phyloP scores from a whole-genome alignment of 805 yeast species.

The Yarrowia sp. region DNA sequence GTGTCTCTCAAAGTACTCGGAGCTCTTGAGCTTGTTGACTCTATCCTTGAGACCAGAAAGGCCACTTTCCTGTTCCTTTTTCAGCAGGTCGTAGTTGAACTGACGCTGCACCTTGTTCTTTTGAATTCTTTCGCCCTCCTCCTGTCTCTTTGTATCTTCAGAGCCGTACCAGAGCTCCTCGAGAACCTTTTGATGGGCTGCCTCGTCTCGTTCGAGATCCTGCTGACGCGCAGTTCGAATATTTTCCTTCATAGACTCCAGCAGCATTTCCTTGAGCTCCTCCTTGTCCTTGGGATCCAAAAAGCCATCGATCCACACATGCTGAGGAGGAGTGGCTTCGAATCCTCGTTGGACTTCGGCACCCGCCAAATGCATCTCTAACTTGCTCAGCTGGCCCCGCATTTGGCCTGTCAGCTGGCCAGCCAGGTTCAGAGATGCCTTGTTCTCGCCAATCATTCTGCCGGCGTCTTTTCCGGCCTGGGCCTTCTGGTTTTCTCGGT shows the following conservation, averaged over 20 bases:
- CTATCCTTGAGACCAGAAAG: not conserved
- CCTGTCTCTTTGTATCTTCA: conserved; percentile 17
- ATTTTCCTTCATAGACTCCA: not conserved
- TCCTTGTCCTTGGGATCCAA: conserved; percentile 33
- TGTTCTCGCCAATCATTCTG: conserved; percentile 12
- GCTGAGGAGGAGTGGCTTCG: conserved; percentile 7
- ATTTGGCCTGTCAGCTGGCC: conserved; percentile 6
- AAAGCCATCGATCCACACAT: conserved; percentile 22
- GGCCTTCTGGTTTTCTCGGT: conserved; percentile 9
- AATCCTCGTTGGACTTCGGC: conserved; percentile 11
- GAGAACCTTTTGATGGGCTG: not conserved
- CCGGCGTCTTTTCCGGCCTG: conserved; percentile 5
- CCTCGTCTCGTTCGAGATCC: conserved; percentile 3
- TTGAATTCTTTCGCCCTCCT: not conserved
- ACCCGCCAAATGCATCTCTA: conserved; percentile 32
- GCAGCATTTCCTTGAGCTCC: conserved; percentile 1
- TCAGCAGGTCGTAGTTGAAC: conserved; percentile 5
- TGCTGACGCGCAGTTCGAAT: conserved; percentile 2
- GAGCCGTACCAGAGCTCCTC: conserved; percentile 28
- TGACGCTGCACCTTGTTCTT: conserved; percentile 21
- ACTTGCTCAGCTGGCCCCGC: conserved; percentile 20
- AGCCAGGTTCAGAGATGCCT: conserved; percentile 16
- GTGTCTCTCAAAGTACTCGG: not conserved
- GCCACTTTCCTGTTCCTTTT: conserved; percentile 5
- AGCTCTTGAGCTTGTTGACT: not conserved